phyloP scores from a whole-genome alignment of 768 basidiomycete species.

The Tulasnella sp. region DNA sequence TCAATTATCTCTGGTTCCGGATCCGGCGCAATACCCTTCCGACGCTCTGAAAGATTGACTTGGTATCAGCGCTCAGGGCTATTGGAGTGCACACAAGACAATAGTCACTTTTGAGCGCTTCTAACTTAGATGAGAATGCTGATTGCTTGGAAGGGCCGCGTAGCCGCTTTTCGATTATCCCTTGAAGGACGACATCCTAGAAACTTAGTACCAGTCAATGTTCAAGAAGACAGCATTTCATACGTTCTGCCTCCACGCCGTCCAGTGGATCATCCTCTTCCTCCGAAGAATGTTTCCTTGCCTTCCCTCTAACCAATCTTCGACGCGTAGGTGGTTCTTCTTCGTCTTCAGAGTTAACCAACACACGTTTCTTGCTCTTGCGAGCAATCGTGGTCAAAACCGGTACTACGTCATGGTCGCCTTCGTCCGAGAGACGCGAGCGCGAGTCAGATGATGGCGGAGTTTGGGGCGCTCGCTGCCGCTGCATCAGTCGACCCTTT shows the following conservation, averaged over 20 bases:
- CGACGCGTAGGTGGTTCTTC: not conserved
- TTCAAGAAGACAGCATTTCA: constrained; percentile 20
- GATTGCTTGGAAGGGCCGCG: constrained; percentile 51
- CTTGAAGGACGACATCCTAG: constrained; percentile 28
- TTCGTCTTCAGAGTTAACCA: constrained; percentile 10
- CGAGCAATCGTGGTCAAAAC: not conserved
- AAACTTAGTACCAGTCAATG: not conserved
- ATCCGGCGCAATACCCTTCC: not conserved
- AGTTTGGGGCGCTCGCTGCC: not conserved
- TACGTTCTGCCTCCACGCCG: constrained; percentile 50
- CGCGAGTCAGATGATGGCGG: constrained; percentile 5
- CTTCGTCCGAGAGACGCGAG: not conserved
- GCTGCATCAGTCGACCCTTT: not conserved
- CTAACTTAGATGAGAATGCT: constrained; percentile 50
- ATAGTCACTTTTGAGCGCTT: constrained; percentile 52
- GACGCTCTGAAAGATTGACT: constrained; percentile 28
- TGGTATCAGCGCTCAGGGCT: too few species aligned
- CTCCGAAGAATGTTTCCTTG: not conserved
- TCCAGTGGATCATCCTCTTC: constrained; percentile 36
- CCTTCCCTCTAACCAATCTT: constrained; percentile 11
- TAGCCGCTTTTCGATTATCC: constrained; percentile 52
- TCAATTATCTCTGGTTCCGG: constrained; percentile 5
- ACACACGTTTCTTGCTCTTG: constrained; percentile 1
- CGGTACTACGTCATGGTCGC: constrained; percentile 5
- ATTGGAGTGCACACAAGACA: not conserved